phyloP scores from a whole-genome alignment of 192 early-diverging fungal genomes.

The Chytriomyces confervae region DNA sequence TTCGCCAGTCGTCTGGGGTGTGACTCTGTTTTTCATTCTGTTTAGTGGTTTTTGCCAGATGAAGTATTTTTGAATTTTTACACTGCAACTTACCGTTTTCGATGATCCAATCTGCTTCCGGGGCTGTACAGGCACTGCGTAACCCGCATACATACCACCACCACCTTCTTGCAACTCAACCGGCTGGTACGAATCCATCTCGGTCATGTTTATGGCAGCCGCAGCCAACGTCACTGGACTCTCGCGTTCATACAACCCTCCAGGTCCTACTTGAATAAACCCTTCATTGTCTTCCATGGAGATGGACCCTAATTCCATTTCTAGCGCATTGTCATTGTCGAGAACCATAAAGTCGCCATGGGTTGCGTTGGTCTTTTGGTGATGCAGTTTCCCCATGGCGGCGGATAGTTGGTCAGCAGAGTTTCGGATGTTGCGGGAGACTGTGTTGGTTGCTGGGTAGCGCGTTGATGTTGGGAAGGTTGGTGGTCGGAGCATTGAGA shows the following conservation, averaged over 20 bases:
- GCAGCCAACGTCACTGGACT: constrained; percentile 21
- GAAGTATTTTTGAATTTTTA: not conserved
- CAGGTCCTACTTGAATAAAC: not conserved
- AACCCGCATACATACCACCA: constrained; percentile 25
- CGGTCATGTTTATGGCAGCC: constrained; percentile 31
- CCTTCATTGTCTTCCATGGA: constrained; percentile 6
- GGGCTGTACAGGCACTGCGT: constrained; percentile 22
- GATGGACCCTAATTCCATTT: constrained; percentile 10
- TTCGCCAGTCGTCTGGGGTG: constrained; percentile 14
- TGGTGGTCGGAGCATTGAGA: constrained; percentile 48
- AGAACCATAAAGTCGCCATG: constrained; percentile 17
- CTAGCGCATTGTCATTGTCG: constrained; percentile 19
- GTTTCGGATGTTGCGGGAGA: not conserved
- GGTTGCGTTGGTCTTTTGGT: not conserved
- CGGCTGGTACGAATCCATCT: constrained; percentile 14
- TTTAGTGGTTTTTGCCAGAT: not conserved
- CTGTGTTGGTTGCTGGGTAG: constrained; percentile 10
- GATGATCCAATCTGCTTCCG: constrained; percentile 27
- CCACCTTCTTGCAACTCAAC: constrained; percentile 23
- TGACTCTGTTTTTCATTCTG: constrained; percentile 1
- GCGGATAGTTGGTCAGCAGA: constrained; percentile 11
- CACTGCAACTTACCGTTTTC: constrained; percentile 19
- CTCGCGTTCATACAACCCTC: not conserved
- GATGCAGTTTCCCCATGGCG: not conserved
- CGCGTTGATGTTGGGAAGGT: constrained; percentile 42